Percentiles rank a stretch among this genome's conserved stretches.
Evolutionary conservation across 768 basidiomycete genomes (phyloP).

Genomic region (Pleurotus salmoneostramineus): DNA sequence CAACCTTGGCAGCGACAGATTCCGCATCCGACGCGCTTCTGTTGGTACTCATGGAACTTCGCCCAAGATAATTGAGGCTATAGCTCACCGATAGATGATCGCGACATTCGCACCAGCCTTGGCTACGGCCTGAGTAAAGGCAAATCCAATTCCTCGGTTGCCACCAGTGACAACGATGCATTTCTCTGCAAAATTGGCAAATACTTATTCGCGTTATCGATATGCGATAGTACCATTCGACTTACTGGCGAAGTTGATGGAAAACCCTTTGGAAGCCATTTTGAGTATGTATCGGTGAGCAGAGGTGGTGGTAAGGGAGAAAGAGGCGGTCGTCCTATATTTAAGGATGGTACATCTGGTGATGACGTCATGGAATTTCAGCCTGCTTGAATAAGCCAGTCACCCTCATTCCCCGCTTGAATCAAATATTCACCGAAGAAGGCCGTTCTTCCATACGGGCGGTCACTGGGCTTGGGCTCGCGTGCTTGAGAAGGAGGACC

Average conservation of each 20-base stretch:
- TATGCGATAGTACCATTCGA: not conserved
- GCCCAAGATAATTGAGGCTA: not conserved
- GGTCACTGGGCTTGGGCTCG: too few relatives aligned
- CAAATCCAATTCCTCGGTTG: conserved; percentile 58
- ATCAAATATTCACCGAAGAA: too few relatives aligned
- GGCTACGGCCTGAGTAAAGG: conserved; percentile 49
- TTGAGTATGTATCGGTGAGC: too few relatives aligned
- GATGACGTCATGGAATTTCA: too few relatives aligned
- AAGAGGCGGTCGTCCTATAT: too few relatives aligned
- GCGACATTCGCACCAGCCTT: conserved; percentile 55
- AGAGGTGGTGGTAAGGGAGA: too few relatives aligned
- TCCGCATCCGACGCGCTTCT: conserved; percentile 47
- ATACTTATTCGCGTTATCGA: not conserved
- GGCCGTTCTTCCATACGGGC: too few relatives aligned
- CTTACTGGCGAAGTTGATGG: conserved; percentile 25
- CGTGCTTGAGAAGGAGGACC: too few relatives aligned
- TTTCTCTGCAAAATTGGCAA: conserved; percentile 25
- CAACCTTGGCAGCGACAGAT: conserved; percentile 42
- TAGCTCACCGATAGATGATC: conserved; percentile 50
- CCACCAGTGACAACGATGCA: conserved; percentile 60
- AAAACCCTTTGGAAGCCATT: too few relatives aligned
- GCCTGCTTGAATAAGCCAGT: too few relatives aligned
- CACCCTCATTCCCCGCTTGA: too few relatives aligned
- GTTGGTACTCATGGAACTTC: not conserved
- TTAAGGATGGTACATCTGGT: too few relatives aligned